Conservation (phyloP, 371 early-diverging fungal species). For the Mortierella sp. region DNA sequence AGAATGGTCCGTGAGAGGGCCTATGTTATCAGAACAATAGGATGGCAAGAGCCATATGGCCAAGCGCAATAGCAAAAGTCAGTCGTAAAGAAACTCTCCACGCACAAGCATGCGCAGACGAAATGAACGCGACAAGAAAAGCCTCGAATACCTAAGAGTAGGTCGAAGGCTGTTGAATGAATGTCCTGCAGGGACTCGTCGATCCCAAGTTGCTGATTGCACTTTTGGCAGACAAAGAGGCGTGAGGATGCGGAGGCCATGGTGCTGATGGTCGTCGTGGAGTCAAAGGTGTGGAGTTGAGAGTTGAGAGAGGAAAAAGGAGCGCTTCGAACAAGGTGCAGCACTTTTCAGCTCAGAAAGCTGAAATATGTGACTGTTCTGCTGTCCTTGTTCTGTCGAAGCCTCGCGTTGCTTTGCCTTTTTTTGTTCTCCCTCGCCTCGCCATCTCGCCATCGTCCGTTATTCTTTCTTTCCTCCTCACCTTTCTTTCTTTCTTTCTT, state of each 20-base stretch:
- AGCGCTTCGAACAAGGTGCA: background rate
- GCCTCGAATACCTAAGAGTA: slow-evolving; percentile 47
- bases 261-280: background rate
- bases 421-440: no score
- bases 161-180: slow-evolving; percentile 65
- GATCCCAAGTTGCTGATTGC: slow-evolving; percentile 68
- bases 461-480: no score
- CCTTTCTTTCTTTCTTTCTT: no score
- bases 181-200: slow-evolving; percentile 73
- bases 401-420: no score
- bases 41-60: background rate
- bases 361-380: slow-evolving; percentile 9
- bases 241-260: slow-evolving; percentile 34
- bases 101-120: background rate
- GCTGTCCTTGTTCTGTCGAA: background rate
- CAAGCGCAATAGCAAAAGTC: background rate
- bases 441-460: no score
- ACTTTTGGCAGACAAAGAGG: slow-evolving; percentile 66
- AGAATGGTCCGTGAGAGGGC: slow-evolving; percentile 37
- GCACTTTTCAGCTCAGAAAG: background rate
- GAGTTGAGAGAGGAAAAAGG: background rate
- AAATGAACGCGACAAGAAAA: background rate
- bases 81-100: background rate
- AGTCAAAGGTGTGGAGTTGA: background rate
- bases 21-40: slow-evolving; percentile 8